Conservation (phyloP, 2,329 filamentous ascomycete species). For the Clarireedia paspali region DNA sequence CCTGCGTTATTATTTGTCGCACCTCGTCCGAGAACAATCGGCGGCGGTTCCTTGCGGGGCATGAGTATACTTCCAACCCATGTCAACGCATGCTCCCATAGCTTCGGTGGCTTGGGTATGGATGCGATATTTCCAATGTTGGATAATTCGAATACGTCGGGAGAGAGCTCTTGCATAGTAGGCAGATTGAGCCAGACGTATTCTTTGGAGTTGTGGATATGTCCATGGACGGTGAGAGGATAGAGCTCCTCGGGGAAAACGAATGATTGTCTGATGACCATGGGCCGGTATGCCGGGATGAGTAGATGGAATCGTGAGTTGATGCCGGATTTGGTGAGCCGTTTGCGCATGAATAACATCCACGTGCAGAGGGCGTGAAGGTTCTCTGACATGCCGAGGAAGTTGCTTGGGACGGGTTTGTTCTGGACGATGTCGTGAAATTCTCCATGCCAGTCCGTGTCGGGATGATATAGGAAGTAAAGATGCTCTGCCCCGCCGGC, state of each 20-base stretch:
- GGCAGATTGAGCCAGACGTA: conserved; percentile 35
- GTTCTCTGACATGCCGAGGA: conserved; percentile 35
- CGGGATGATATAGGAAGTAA: conserved; percentile 36
- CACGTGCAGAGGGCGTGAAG: conserved; percentile 35
- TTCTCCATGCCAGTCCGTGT: conserved; percentile 35
- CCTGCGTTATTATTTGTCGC: no score
- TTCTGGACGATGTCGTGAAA: conserved; percentile 33
- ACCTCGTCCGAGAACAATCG: conserved; percentile 4
- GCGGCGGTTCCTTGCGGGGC: conserved; percentile 3
- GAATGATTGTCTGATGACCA: conserved; percentile 32
- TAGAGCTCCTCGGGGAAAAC: conserved; percentile 32
- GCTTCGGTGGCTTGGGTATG: conserved; percentile 3
- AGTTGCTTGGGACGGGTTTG: conserved; percentile 29
- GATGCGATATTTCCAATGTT: conserved; percentile 8
- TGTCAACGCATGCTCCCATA: conserved; percentile 4
- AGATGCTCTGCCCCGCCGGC: conserved; percentile 27
- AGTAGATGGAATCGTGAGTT: conserved; percentile 31
- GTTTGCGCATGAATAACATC: conserved; percentile 25
- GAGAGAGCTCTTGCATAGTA: conserved; percentile 8
- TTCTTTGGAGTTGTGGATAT: conserved; percentile 33
- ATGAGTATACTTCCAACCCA: conserved; percentile 7
- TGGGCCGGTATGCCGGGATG: conserved; percentile 34
- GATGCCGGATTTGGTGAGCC: conserved; percentile 19
- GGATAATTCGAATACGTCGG: conserved; percentile 7
- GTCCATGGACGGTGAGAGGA: conserved; percentile 33